These are phyloP conservation scores for Carpinus fangiana DNA, from an alignment of 306 rosid species.

Conservation along the genomic window DNA sequence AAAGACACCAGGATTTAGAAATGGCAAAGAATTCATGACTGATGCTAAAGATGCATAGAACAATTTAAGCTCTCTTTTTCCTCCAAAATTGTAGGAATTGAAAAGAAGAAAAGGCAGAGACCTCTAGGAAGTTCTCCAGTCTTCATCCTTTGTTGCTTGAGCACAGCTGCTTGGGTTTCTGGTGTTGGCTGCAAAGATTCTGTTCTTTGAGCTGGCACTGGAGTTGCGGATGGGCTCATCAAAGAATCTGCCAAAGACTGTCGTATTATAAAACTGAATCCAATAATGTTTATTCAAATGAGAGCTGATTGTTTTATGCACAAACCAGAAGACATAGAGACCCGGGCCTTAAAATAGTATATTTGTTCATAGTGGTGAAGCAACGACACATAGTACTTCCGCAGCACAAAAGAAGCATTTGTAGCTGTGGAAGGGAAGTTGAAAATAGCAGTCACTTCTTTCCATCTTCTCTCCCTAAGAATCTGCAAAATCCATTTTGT, in stretches of 20 bases:
- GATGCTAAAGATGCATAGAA: neutral
- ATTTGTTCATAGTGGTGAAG: conserved; percentile 81
- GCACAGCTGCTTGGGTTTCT: conserved; percentile 31
- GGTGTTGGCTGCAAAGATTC: conserved; percentile 37
- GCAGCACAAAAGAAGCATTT: conserved; percentile 84
- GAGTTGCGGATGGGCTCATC: conserved; percentile 36
- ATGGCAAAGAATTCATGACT: neutral
- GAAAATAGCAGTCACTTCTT: conserved; percentile 80
- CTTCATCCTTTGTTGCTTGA: conserved; percentile 40
- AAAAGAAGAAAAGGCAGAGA: conserved; percentile 28
- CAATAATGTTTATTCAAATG: conserved; percentile 8
- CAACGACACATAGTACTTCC: conserved; percentile 79
- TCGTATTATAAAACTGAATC: conserved; percentile 23
- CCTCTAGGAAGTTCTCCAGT: conserved; percentile 59
- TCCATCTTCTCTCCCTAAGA: conserved; percentile 78
- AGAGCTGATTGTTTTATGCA: conserved; percentile 12
- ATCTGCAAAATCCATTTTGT: conserved; percentile 51
- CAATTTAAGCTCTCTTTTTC: conserved; percentile 3
- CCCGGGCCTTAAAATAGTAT: conserved; percentile 63
- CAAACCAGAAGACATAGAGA: conserved; percentile 44
- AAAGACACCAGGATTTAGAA: neutral
- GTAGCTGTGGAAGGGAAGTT: conserved; percentile 96
- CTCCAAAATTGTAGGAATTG: neutral
- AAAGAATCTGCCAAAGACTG: conserved; percentile 47
- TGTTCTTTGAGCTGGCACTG: conserved; percentile 34